A percentile compares a stretch with the other conserved stretches of the same genome.
These are phyloP conservation scores for Sphagnum magellanicum DNA, from an alignment of 228 moss, liverwort and hornwort genomes.

Conservation along the genomic window DNA sequence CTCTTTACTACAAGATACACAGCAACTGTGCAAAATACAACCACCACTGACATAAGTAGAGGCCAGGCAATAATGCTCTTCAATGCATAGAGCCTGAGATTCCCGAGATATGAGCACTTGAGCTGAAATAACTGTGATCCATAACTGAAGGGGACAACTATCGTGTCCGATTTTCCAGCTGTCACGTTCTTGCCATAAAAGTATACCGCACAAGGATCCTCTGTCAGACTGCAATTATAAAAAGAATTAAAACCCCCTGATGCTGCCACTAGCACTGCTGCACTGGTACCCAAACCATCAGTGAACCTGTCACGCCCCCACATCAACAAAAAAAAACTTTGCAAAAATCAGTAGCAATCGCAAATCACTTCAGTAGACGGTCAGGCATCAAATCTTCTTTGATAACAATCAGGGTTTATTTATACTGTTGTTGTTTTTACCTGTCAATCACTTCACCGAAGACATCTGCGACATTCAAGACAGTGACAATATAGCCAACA, in stretches of 20 bases:
- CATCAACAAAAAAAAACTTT: not conserved
- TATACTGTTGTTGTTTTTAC: constrained; percentile 4
- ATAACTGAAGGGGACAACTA: constrained; percentile 30
- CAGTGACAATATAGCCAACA: constrained; percentile 26
- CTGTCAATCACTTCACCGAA: constrained; percentile 27
- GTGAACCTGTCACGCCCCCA: constrained; percentile 15
- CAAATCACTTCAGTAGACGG: too few species aligned
- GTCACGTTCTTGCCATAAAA: constrained; percentile 39
- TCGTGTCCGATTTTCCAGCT: constrained; percentile 3
- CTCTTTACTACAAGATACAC: constrained; percentile 69
- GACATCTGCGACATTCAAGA: constrained; percentile 34
- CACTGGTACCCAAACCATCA: constrained; percentile 32
- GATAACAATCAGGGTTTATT: not conserved
- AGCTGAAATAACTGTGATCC: constrained; percentile 55
- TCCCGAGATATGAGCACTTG: constrained; percentile 40
- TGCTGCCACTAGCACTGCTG: constrained; percentile 16
- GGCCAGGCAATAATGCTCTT: constrained; percentile 74
- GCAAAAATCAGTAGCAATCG: not conserved
- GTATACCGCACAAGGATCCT: constrained; percentile 22
- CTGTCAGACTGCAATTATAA: constrained; percentile 41
- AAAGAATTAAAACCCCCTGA: constrained; percentile 7
- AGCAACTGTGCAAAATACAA: constrained; percentile 58
- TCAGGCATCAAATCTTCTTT: too few species aligned
- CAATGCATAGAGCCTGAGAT: constrained; percentile 35
- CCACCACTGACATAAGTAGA: constrained; percentile 61